Conservation (phyloP, 2,329 filamentous ascomycete genomes). For the Aspergillus ustus region DNA sequence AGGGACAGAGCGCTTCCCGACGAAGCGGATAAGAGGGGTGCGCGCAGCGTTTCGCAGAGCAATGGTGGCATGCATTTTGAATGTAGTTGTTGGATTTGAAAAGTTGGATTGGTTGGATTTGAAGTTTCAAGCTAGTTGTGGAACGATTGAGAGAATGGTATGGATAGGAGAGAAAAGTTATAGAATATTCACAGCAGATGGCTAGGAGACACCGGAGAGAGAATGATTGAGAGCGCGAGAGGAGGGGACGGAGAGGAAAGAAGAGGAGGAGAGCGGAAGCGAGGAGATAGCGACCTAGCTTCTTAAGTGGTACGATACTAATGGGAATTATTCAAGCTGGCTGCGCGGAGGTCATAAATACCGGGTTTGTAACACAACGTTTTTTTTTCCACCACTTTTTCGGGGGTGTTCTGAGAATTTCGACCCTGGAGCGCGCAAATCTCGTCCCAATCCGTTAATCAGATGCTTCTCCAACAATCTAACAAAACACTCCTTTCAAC, state of each 20-base stretch:
- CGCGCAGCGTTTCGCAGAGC: constrained; percentile 48
- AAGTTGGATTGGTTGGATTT: constrained; percentile 1
- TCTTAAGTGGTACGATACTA: no score
- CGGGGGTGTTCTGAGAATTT: constrained; percentile 6
- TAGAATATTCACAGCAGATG: constrained; percentile 12
- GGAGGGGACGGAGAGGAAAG: constrained; percentile 20
- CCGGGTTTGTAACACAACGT: constrained; percentile 2
- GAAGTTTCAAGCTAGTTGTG: constrained; percentile 2
- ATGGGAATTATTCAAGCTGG: no score
- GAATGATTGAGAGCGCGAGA: constrained; percentile 20
- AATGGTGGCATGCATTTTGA: constrained; percentile 49
- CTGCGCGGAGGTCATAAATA: constrained; percentile 5
- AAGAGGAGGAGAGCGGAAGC: constrained; percentile 22
- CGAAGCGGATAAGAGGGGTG: constrained; percentile 55
- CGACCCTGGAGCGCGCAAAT: constrained; percentile 7
- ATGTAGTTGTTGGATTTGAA: constrained; percentile 13
- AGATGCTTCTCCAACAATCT: constrained; percentile 7
- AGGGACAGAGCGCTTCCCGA: constrained; percentile 52
- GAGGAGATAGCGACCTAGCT: constrained; percentile 11
- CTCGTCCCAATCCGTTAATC: constrained; percentile 5
- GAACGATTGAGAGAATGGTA: not conserved
- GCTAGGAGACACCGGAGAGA: constrained; percentile 7
- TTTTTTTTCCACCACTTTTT: not conserved
- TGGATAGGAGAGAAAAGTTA: constrained; percentile 1
- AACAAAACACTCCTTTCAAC: not conserved